phyloP scores from a whole-genome alignment of 1,284 basidiomycete species.

The Marasmius sp. region DNA sequence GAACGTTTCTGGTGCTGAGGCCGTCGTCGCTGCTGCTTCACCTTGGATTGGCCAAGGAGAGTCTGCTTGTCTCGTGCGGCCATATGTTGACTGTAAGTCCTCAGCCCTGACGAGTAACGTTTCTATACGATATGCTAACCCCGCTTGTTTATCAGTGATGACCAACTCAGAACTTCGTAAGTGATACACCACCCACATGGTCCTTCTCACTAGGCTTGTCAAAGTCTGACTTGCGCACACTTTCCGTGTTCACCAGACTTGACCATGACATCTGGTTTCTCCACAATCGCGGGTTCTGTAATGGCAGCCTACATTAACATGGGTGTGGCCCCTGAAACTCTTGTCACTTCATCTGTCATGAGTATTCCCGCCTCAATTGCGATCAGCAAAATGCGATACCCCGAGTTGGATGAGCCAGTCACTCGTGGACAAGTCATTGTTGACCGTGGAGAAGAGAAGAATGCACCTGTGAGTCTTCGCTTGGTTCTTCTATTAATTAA shows the following conservation, averaged over 20 bases:
- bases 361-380: constrained; percentile 92
- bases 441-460: constrained; percentile 67
- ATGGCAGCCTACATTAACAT: constrained; percentile 81
- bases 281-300: constrained; percentile 90
- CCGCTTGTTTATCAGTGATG: constrained; percentile 52
- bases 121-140: constrained; percentile 5
- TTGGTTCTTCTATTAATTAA: constrained; percentile 14
- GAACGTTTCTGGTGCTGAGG: constrained; percentile 87
- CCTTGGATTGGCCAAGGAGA: constrained; percentile 93
- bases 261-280: constrained; percentile 89
- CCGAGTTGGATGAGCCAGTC: constrained; percentile 83
- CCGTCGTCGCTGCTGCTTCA: constrained; percentile 87
- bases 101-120: background rate
- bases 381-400: constrained; percentile 84
- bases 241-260: constrained; percentile 47
- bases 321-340: constrained; percentile 81
- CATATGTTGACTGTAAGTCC: constrained; percentile 70
- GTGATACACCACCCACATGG: constrained; percentile 17
- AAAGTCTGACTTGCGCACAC: background rate
- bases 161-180: constrained; percentile 81
- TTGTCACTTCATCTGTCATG: constrained; percentile 92
- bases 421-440: constrained; percentile 81
- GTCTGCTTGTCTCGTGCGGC: constrained; percentile 80
- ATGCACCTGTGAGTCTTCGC: constrained; percentile 33
- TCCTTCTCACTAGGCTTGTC: background rate